Percentiles rank a stretch among this genome's conserved stretches.
These are phyloP conservation scores for Saccharomyces hybrid DNA, from an alignment of 1,139 yeast species.

Conservation along the genomic window DNA sequence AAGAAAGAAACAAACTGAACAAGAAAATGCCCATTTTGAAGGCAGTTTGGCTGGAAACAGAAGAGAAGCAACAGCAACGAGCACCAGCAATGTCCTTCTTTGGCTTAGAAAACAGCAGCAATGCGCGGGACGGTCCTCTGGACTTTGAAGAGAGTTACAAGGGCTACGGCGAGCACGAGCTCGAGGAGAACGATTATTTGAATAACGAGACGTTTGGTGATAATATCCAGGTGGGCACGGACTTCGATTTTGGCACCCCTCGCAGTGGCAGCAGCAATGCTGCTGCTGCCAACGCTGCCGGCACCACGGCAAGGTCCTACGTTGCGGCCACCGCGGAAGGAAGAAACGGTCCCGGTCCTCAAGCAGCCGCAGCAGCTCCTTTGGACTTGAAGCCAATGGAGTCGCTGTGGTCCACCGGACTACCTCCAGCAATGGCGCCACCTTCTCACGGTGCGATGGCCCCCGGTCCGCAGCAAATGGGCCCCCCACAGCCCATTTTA, in stretches of 20 bases:
- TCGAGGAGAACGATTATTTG: constrained; percentile 71
- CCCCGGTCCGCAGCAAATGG: constrained; percentile 12
- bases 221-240: constrained; percentile 51
- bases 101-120: constrained; percentile 19
- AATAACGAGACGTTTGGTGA: constrained; percentile 87
- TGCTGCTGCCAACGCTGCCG: constrained; percentile 21
- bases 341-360: constrained; percentile 28
- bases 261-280: constrained; percentile 31
- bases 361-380: constrained; percentile 17
- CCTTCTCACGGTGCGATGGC: constrained; percentile 14
- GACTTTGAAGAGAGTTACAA: constrained; percentile 84
- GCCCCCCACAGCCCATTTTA: constrained; percentile 19
- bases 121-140: constrained; percentile 11
- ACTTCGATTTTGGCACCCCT: constrained; percentile 59
- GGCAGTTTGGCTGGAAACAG: neutral
- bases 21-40: neutral
- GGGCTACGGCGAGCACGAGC: constrained; percentile 60
- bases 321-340: constrained; percentile 16
- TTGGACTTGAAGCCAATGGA: constrained; percentile 57
- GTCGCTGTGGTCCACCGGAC: constrained; percentile 43
- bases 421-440: constrained; percentile 16
- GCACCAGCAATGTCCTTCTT: constrained; percentile 27
- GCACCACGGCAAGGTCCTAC: constrained; percentile 7
- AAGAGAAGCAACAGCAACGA: neutral
- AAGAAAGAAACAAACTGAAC: neutral